Base-by-base conservation (phyloP, 352 stramenopile genomes). In the Phytophthora foliorum region DNA sequence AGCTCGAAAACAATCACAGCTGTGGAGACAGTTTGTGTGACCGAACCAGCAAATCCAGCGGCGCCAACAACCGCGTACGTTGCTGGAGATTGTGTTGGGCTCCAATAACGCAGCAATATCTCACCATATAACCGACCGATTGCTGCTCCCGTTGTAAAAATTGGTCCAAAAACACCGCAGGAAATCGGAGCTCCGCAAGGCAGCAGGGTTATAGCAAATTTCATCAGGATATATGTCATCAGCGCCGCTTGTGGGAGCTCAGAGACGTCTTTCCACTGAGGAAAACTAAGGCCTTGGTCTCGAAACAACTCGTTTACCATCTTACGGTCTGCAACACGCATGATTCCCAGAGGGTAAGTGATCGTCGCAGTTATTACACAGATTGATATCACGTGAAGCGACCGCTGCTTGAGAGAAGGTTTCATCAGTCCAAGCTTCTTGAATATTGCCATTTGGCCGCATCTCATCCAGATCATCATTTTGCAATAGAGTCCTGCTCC, bases 61-160 rank as follows among this genome's bases (percentile, higher is more conserved):
- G 93, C 95, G 0, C 94, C 95, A 2, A 98, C 92, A n/a, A 98
- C 84, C 0, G 94, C 90, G 45, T 97, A 98, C 17, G 88, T 90
- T 1, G 86, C 84, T 16, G 86, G 84, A 1, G 78, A 90, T 63
- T 94, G 84, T 9, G 81, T 79, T 24, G 85, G 82, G 44, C 82
- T 92, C 80, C 86, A 93, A 45, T 90, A 81, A 9, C 49, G 46
- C 69, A 91, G 74, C 2, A 97, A 61, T 19, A 88, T 84, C 57
- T 97, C 89, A 3, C 89, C 89, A 21, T 92, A 93, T 0, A 97
- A 59, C 8, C 89, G 64, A 2, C 89, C 89, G 1, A 96, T 71
- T 11, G 84, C 88, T 0, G 89, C 89, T 10, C 89, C 89, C 25
- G 91, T 92, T 2, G 87, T 92, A 50, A 97, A 96, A 16, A 94